Evolutionary conservation across 352 stramenopile genomes (phyloP).

Genomic region (Phytophthora sp.): DNA sequence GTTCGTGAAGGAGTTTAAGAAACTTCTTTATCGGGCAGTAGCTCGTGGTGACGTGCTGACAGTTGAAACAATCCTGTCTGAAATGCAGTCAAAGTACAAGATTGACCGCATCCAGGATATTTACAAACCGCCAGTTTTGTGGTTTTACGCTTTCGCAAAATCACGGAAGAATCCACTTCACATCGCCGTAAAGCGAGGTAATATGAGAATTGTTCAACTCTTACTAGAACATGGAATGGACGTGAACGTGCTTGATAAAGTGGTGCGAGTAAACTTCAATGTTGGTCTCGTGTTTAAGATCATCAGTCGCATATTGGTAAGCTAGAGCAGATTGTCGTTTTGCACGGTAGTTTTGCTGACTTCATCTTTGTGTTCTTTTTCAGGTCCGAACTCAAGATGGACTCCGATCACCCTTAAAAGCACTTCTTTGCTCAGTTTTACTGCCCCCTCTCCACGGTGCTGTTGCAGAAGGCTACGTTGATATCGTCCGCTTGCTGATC

Average conservation of each 20-base stretch:
- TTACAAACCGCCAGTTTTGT: constrained; percentile 59
- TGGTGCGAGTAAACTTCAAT: constrained; percentile 82
- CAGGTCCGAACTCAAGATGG: constrained; percentile 71
- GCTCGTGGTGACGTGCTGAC: constrained; percentile 50
- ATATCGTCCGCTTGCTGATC: constrained; percentile 69
- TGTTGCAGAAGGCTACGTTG: constrained; percentile 63
- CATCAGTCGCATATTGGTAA: constrained; percentile 62
- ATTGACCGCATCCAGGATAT: constrained; percentile 44
- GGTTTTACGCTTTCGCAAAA: constrained; percentile 66
- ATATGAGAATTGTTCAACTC: constrained; percentile 62
- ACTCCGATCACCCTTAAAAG: constrained; percentile 50
- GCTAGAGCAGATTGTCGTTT: not conserved
- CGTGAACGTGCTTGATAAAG: constrained; percentile 80
- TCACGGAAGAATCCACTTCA: constrained; percentile 83
- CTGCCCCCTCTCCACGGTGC: constrained; percentile 76
- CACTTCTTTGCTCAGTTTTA: constrained; percentile 64
- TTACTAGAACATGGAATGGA: constrained; percentile 62
- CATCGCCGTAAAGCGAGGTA: constrained; percentile 62
- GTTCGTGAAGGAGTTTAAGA: constrained; percentile 61
- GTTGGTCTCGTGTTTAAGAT: constrained; percentile 76
- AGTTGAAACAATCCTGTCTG: constrained; percentile 48
- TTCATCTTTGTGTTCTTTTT: not conserved
- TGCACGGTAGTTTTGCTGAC: not conserved
- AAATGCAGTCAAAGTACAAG: constrained; percentile 37
- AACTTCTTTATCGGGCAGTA: constrained; percentile 66